Base-by-base conservation (phyloP, 345 rosid genomes). In the Lenwebbia sp. region DNA sequence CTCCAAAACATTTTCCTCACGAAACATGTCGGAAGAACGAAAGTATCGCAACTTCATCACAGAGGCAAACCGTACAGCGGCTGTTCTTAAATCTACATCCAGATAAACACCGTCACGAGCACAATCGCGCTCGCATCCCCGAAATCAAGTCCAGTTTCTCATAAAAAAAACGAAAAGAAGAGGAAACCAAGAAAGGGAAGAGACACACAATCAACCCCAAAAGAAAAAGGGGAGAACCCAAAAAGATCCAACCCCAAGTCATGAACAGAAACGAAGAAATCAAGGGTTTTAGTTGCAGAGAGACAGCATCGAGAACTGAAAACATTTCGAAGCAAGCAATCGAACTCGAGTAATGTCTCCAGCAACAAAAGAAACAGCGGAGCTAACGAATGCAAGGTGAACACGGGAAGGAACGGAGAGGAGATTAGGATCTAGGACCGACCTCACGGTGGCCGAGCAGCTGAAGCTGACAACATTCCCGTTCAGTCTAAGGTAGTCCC, bases 21-120 rank as follows among this genome's bases (percentile, higher is more conserved):
- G 65, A 23, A 30, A 58, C 0, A 83, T 83, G 54, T 83, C 83
- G 85, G 85, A 65, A 86, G 88, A 86, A 83, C 88, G 88, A 83
- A 86, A 86, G 83, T 86, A 58, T 60, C 50, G 50, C 74, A 28
- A n/a, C 2, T n/a, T 26, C 78, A 60, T 74, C 86, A 85, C 83
- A 50, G 83, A 51, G 54, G 78, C 84, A 52, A 82, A 50, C 56
- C 37, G 52, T 15, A 47, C 25, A 8, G 78, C 22, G 47, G 13
- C 78, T 2, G 6, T 4, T 22, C 78, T 70, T 37, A 19, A 33
- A 33, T 19, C 47, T 33, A 4, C 3, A 65, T 33, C 23, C 55
- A 54, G 22, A 54, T 54, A 54, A 19, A 54, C 56, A 6, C 56
- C 56, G 3, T 49, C 0, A 70, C 21, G 47, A 44, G 25, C 6